Evolutionary conservation across 306 rosid species (phyloP).

Genomic region (Crotalaria pallida): DNA sequence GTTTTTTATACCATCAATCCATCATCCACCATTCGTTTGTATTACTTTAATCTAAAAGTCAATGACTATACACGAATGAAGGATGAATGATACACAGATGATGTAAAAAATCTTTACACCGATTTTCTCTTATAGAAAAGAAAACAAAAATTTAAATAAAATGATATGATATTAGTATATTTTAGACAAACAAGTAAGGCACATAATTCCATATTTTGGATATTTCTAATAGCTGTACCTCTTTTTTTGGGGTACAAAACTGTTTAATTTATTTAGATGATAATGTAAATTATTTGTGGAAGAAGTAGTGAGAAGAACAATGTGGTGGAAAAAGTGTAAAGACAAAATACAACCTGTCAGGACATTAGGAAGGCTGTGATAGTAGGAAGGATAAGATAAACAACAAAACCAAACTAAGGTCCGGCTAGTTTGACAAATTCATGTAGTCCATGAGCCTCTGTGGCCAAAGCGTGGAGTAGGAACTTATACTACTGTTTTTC

Average conservation of each 20-base stretch:
- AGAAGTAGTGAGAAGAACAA: background rate
- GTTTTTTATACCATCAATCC: no score
- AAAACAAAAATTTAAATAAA: no score
- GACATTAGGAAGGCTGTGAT: background rate
- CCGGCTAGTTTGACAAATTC: background rate
- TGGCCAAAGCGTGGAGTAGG: background rate
- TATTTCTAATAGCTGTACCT: no score
- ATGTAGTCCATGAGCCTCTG: background rate
- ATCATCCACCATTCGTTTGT: no score
- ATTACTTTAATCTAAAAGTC: no score
- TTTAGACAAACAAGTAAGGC: no score
- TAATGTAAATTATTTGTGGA: background rate
- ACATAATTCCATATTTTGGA: no score
- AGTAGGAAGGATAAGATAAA: background rate
- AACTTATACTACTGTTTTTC: background rate
- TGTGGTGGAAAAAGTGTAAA: background rate
- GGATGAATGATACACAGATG: no score
- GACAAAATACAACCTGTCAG: background rate
- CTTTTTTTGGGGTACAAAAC: background rate
- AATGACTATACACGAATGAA: no score
- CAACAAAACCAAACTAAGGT: slow-evolving; percentile 3
- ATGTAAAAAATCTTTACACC: no score
- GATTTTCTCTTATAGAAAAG: no score
- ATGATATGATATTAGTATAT: no score
- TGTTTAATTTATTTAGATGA: background rate